Conservation (phyloP, 2,329 filamentous ascomycete genomes). For the Monosporascus sp. region DNA sequence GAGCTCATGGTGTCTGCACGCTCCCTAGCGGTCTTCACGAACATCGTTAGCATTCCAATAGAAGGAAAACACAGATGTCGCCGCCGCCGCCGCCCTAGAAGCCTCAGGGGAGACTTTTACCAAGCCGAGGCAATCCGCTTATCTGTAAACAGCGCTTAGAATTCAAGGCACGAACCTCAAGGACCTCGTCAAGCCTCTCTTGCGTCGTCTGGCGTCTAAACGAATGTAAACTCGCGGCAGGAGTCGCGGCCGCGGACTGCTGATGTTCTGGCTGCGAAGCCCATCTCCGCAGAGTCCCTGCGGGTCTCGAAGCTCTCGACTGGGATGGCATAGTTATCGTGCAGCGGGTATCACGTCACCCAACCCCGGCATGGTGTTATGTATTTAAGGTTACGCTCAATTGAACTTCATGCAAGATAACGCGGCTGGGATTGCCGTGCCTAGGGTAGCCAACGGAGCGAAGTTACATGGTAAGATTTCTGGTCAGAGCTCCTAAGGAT, state of each 20-base stretch:
- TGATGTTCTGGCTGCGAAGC: background rate
- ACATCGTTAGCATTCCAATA: background rate
- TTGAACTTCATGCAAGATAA: too few species aligned
- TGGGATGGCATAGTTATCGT: background rate
- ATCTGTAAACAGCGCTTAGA: background rate
- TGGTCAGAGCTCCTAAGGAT: too few species aligned
- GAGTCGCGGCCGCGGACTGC: background rate
- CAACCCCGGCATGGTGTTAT: background rate
- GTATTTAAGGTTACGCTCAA: background rate
- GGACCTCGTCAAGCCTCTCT: constrained; percentile 40
- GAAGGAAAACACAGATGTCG: too few species aligned
- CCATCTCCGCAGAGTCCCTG: background rate
- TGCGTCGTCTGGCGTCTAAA: constrained; percentile 28
- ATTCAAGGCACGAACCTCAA: constrained; percentile 35
- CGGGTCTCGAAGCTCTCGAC: background rate
- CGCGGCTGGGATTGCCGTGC: too few species aligned
- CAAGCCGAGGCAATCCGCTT: too few species aligned
- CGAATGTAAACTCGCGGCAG: background rate
- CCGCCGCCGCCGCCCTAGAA: too few species aligned
- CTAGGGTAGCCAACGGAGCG: too few species aligned
- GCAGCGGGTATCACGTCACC: background rate
- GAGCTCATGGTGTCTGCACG: constrained; percentile 37
- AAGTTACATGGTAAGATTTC: too few species aligned
- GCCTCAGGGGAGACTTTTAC: too few species aligned
- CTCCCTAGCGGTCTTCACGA: constrained; percentile 33